Evolutionary conservation across 345 rosid genomes (phyloP).

Genomic region (Cardamine chenopodiifolia): DNA sequence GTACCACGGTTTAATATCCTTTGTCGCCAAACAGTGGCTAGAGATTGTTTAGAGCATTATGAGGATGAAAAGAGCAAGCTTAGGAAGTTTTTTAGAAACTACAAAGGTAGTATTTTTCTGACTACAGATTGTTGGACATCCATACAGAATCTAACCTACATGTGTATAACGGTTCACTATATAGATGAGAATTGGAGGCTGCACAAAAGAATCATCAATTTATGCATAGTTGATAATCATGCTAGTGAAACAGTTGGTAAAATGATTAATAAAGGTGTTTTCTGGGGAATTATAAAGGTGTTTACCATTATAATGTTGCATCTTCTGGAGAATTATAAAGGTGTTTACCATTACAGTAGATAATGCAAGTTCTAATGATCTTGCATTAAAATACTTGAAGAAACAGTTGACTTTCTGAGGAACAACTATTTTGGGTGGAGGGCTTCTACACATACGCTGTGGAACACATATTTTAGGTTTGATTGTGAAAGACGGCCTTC

Average conservation of each 20-base stretch:
- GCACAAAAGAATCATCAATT: too few relatives aligned
- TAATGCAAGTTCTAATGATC: constrained; percentile 6
- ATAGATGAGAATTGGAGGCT: too few relatives aligned
- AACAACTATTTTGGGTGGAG: neutral
- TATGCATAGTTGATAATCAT: neutral
- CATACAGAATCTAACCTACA: neutral
- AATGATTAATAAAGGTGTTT: neutral
- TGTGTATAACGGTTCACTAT: too few relatives aligned
- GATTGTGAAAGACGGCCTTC: neutral
- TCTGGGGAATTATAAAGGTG: too few relatives aligned
- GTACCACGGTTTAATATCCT: neutral
- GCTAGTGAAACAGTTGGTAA: neutral
- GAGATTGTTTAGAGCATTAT: neutral
- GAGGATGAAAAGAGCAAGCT: neutral
- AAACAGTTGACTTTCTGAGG: neutral
- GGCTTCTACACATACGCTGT: neutral
- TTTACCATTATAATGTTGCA: too few relatives aligned
- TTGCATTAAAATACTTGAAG: neutral
- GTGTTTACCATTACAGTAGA: neutral
- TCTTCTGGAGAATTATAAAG: neutral
- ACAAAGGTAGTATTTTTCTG: neutral
- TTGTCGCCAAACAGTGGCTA: neutral
- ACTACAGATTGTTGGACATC: neutral
- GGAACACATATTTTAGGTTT: neutral
- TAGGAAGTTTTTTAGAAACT: neutral